These are phyloP conservation scores for Jamesozyma lodderae DNA, from an alignment of 805 yeast genomes.

Conservation along the genomic window DNA sequence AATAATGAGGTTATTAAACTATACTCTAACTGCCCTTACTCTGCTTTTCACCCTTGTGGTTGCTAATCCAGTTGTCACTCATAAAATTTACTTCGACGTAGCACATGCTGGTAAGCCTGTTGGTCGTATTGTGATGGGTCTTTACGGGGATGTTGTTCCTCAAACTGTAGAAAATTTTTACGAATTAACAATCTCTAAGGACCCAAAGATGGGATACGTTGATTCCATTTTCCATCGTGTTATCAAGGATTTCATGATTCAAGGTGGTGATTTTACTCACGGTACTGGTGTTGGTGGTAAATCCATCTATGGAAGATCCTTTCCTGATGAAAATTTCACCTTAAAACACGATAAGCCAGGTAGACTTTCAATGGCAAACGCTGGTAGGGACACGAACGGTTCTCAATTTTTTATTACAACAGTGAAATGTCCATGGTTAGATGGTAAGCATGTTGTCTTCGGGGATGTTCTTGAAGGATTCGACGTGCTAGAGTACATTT, in stretches of 20 bases:
- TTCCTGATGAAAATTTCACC: conserved; percentile 59
- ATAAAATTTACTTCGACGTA: conserved; percentile 78
- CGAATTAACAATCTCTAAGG: conserved; percentile 67
- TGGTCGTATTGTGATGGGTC: conserved; percentile 80
- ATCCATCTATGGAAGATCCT: conserved; percentile 60
- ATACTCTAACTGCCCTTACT: conserved; percentile 4
- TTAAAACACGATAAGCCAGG: conserved; percentile 64
- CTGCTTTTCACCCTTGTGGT: conserved; percentile 7
- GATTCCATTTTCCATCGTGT: conserved; percentile 65
- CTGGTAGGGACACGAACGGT: conserved; percentile 77
- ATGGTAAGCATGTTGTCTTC: conserved; percentile 91
- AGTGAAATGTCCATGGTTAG: conserved; percentile 83
- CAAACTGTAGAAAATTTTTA: conserved; percentile 86
- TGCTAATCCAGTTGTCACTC: conserved; percentile 41
- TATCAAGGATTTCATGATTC: conserved; percentile 64
- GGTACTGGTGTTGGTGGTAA: conserved; percentile 68
- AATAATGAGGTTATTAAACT: conserved; percentile 2
- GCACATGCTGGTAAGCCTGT: conserved; percentile 66
- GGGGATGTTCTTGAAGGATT: conserved; percentile 88
- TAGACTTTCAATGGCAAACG: conserved; percentile 69
- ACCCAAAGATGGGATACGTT: conserved; percentile 54
- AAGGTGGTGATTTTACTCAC: conserved; percentile 72
- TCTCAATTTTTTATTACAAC: conserved; percentile 89
- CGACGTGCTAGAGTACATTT: conserved; percentile 72
- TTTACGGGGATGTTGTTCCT: conserved; percentile 80